A percentile compares a stretch with the other conserved stretches of the same genome.
phyloP scores from a whole-genome alignment of 108 stramenopile genomes.

The Cyclotella cryptica region DNA sequence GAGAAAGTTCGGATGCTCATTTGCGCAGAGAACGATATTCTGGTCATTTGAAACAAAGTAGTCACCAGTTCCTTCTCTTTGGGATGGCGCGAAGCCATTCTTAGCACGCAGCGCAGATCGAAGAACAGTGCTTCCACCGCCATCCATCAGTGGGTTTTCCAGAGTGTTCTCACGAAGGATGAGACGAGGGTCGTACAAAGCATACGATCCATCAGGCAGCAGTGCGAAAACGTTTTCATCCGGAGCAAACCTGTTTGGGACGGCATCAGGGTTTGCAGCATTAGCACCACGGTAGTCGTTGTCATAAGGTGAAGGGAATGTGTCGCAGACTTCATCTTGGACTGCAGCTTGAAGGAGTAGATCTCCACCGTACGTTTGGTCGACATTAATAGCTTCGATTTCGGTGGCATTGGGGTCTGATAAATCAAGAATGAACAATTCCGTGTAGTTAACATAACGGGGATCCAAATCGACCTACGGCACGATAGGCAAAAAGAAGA shows the following conservation, averaged over 20 bases:
- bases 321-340: slow-evolving; percentile 38
- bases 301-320: slow-evolving; percentile 50
- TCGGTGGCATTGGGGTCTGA: slow-evolving; percentile 14
- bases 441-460: slow-evolving; percentile 39
- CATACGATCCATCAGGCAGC: slow-evolving; percentile 39
- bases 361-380: slow-evolving; percentile 46
- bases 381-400: slow-evolving; percentile 33
- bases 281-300: slow-evolving; percentile 55
- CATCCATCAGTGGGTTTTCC: slow-evolving; percentile 51
- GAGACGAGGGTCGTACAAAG: slow-evolving; percentile 44
- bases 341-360: slow-evolving; percentile 38
- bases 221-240: slow-evolving; percentile 47
- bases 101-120: slow-evolving; percentile 34
- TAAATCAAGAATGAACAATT: slow-evolving; percentile 41
- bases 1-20: slow-evolving; percentile 50
- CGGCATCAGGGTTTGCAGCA: slow-evolving; percentile 28
- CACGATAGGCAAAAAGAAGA: not conserved
- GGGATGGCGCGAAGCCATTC: slow-evolving; percentile 24
- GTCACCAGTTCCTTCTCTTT: not conserved
- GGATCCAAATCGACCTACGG: slow-evolving; percentile 44
- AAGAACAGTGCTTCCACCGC: slow-evolving; percentile 43
- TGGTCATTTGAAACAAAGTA: slow-evolving; percentile 42
- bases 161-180: slow-evolving; percentile 45
- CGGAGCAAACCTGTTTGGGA: slow-evolving; percentile 35
- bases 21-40: slow-evolving; percentile 51